Evolutionary conservation across 2,329 filamentous ascomycete genomes (phyloP).

Genomic region (Arthroderma sp.): DNA sequence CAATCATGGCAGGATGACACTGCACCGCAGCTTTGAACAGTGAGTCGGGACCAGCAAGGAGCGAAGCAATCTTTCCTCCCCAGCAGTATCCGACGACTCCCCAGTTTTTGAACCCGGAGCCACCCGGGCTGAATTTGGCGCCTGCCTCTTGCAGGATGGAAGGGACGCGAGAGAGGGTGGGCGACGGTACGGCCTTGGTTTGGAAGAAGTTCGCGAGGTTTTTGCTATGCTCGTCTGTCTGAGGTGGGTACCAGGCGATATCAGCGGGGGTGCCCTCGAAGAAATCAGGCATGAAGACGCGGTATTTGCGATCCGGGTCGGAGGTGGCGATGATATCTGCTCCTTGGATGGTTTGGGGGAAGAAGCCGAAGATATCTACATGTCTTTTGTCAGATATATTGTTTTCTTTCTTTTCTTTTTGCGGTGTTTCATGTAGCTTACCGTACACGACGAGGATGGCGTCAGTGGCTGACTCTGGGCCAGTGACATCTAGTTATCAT

Average conservation of each 20-base stretch:
- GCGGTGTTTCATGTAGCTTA: constrained; percentile 11
- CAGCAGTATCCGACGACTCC: constrained; percentile 49
- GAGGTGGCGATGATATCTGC: constrained; percentile 48
- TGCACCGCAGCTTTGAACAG: constrained; percentile 41
- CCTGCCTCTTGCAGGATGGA: constrained; percentile 43
- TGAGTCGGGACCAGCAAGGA: constrained; percentile 34
- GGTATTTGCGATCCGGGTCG: constrained; percentile 59
- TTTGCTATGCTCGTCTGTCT: constrained; percentile 46
- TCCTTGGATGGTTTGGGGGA: constrained; percentile 49
- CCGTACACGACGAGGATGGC: constrained; percentile 46
- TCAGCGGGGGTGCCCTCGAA: constrained; percentile 63
- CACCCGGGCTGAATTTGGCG: constrained; percentile 25
- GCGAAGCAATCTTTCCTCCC: constrained; percentile 36
- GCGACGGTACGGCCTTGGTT: constrained; percentile 44
- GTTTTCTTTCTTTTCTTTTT: background rate
- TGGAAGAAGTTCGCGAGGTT: constrained; percentile 49
- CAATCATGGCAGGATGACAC: constrained; percentile 44
- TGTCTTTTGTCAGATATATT: background rate
- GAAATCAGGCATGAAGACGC: constrained; percentile 84
- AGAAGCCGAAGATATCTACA: constrained; percentile 51
- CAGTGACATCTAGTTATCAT: constrained; percentile 38
- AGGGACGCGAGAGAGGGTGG: constrained; percentile 42
- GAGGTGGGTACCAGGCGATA: constrained; percentile 48
- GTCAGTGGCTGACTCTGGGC: constrained; percentile 41
- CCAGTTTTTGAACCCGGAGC: constrained; percentile 38